Percentiles rank a stretch among this genome's conserved stretches.
These are phyloP conservation scores for Acanthochlamys bracteata DNA, from an alignment of 106 monocot genomes.

Conservation along the genomic window DNA sequence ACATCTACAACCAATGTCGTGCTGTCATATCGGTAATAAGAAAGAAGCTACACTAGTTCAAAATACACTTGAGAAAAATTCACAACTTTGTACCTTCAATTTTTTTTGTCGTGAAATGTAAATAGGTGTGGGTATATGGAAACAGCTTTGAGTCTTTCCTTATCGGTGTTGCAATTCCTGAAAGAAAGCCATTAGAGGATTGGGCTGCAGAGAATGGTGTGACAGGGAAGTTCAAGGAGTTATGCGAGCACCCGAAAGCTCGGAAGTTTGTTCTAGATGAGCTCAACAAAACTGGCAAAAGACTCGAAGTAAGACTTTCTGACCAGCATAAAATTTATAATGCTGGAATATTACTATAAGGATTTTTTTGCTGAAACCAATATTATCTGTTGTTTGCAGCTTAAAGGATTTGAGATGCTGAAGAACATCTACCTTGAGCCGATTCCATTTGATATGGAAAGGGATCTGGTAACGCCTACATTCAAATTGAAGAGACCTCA, in stretches of 20 bases:
- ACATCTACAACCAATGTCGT: slow-evolving; percentile 51
- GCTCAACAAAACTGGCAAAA: slow-evolving; percentile 58
- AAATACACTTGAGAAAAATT: not conserved
- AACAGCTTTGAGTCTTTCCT: slow-evolving; percentile 92
- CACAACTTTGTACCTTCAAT: too few species aligned
- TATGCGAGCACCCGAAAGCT: slow-evolving; percentile 62
- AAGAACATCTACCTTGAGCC: slow-evolving; percentile 75
- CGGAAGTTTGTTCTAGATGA: slow-evolving; percentile 60
- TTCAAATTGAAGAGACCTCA: slow-evolving; percentile 89
- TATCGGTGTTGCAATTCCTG: slow-evolving; percentile 74
- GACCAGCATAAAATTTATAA: not conserved
- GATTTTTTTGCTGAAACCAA: not conserved
- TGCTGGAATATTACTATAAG: not conserved
- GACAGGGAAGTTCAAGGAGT: slow-evolving; percentile 37
- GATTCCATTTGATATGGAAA: slow-evolving; percentile 71
- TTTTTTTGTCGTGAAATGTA: not conserved
- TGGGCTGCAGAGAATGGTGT: slow-evolving; percentile 69
- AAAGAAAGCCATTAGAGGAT: slow-evolving; percentile 61
- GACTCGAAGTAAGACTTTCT: not conserved
- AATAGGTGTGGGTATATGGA: slow-evolving; percentile 86
- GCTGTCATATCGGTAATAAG: slow-evolving; percentile 44
- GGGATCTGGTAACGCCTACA: slow-evolving; percentile 79
- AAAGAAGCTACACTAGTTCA: not conserved
- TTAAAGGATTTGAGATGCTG: slow-evolving; percentile 85
- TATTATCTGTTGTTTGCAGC: slow-evolving; percentile 21